These are phyloP conservation scores for Suillus luteus DNA, from an alignment of 768 basidiomycete species.

Conservation along the genomic window DNA sequence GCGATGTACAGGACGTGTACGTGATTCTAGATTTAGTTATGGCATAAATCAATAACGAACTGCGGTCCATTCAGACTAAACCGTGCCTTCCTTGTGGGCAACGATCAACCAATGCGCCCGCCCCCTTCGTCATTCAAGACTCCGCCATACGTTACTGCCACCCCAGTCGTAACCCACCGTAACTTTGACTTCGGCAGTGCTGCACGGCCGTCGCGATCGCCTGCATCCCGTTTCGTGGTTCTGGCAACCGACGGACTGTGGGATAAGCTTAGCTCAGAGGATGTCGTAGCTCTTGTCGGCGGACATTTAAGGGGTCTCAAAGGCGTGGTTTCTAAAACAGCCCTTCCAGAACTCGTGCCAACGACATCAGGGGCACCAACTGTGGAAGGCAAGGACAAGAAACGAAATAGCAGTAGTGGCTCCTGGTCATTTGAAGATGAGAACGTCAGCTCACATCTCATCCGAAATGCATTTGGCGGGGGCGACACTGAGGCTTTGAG, in stretches of 20 bases:
- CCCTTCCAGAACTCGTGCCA: conserved; percentile 55
- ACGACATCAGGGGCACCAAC: conserved; percentile 54
- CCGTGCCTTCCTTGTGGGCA: conserved; percentile 68
- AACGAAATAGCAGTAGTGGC: conserved; percentile 39
- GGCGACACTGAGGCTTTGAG: conserved; percentile 61
- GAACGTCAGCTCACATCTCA: conserved; percentile 79
- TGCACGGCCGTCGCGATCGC: conserved; percentile 24
- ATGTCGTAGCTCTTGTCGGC: conserved; percentile 85
- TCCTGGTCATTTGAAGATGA: conserved; percentile 82
- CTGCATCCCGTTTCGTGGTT: conserved; percentile 66
- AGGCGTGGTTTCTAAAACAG: conserved; percentile 61
- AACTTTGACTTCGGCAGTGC: conserved; percentile 55
- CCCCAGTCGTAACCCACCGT: conserved; percentile 79
- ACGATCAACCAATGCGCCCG: conserved; percentile 56
- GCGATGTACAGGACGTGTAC: conserved; percentile 70
- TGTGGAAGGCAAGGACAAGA: conserved; percentile 64
- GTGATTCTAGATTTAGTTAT: conserved; percentile 23
- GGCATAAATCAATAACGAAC: not conserved
- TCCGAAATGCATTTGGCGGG: conserved; percentile 92
- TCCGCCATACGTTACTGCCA: conserved; percentile 89
- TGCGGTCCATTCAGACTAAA: conserved; percentile 45
- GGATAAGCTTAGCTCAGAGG: conserved; percentile 76
- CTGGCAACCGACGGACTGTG: conserved; percentile 88
- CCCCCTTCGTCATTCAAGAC: conserved; percentile 71
- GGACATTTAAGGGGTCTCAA: conserved; percentile 76